Base-by-base conservation (phyloP, 2,329 filamentous ascomycete genomes). In the Ceratocystis destructans region DNA sequence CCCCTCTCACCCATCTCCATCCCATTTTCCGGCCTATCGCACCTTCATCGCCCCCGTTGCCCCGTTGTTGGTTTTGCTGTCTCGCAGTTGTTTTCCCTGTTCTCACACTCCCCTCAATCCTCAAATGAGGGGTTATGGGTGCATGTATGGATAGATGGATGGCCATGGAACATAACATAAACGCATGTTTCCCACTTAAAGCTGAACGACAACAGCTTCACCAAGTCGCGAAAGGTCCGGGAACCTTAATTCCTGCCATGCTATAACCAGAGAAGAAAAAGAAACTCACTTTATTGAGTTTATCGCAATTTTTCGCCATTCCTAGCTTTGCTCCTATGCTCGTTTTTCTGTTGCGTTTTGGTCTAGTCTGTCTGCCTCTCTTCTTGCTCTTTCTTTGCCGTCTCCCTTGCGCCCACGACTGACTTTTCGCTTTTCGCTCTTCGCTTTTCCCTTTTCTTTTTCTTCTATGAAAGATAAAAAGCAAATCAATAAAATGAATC, bases 171-270 rank as follows among this genome's bases (percentile, higher is more conserved):
- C 37, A 41, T 41, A 41, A 41, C 37, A 50, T 50, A 10, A 50
- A 20, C 22, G 20, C 48, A 53, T 25, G 12, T 53, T 53, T 28
- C 48, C 15, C 48, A 12, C 48, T 25, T 10, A n/a, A 17, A 59
- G 28, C 53, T 59, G 15, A 31, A 20, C 25, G 15, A n/a, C 31
- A n/a, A 20, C 20, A 59, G 28, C 55, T 59, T 59, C 28, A 37
- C 33, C 55, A 57, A 37, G 31, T 31, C 28, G 55, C 55, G 7
- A 37, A 37, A 59, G 28, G 28, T 20, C 55, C 55, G 55, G 55
- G 55, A 64, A 45, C 44, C 44, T 50, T 50, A 48, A 64, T 46
- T 64, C 22, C 62, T 28, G 25, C 44, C 44, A 31, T 45, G 7
- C 45, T 48, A 50, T 50, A 48, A 25, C 62, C 15, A 64, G 17